phyloP scores from a whole-genome alignment of 305 asterid genomes.

The Plantago coronopus region DNA sequence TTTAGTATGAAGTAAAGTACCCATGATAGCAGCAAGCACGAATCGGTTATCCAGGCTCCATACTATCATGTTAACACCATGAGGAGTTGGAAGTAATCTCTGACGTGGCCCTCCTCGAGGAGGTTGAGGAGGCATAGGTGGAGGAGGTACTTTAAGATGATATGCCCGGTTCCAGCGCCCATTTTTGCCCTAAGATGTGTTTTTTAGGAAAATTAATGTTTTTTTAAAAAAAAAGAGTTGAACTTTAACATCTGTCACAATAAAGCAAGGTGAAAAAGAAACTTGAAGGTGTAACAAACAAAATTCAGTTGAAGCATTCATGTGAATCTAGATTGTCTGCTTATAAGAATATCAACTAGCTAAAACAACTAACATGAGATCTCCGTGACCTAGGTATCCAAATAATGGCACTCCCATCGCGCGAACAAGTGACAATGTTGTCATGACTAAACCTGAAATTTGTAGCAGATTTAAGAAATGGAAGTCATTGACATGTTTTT shows the following conservation, averaged over 20 bases:
- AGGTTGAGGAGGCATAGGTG: slow-evolving; percentile 93
- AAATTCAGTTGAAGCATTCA: slow-evolving; percentile 19
- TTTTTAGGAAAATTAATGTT: slow-evolving; percentile 6
- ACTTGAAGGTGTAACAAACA: slow-evolving; percentile 2
- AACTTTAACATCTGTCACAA: neutral
- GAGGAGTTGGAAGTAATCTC: slow-evolving; percentile 96
- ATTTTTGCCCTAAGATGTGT: slow-evolving; percentile 56
- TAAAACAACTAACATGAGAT: slow-evolving; percentile 68
- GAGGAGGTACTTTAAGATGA: slow-evolving; percentile 99
- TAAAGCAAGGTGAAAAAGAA: slow-evolving; percentile 2
- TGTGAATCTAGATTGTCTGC: slow-evolving; percentile 17
- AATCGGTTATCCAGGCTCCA: slow-evolving; percentile 98
- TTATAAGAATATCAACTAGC: slow-evolving; percentile 19
- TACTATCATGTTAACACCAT: slow-evolving; percentile 95
- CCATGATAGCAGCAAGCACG: slow-evolving; percentile 99
- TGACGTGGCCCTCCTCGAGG: slow-evolving; percentile 98
- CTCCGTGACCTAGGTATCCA: slow-evolving; percentile 86
- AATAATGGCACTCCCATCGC: slow-evolving; percentile 99
- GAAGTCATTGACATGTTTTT: slow-evolving; percentile 21
- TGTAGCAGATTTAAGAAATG: slow-evolving; percentile 23
- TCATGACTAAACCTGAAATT: slow-evolving; percentile 75
- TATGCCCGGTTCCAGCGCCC: slow-evolving; percentile 96
- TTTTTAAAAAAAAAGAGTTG: neutral
- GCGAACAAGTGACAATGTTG: slow-evolving; percentile 92
- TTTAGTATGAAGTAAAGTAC: slow-evolving; percentile 40